These are phyloP conservation scores for Closterium sp. DNA, from an alignment of 139 green algal genomes.

Conservation along the genomic window DNA sequence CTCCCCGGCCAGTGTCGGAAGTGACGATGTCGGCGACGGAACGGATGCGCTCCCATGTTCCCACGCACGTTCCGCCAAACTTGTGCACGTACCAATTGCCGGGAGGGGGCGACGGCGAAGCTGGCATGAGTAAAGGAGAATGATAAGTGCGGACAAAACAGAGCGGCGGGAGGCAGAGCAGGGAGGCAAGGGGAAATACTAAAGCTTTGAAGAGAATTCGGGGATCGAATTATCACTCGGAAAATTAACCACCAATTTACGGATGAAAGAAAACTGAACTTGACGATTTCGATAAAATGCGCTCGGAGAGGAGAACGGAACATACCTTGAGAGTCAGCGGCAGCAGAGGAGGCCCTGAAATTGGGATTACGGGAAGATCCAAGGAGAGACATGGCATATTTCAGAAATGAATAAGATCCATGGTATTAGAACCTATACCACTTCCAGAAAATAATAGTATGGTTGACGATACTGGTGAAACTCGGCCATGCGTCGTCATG, in stretches of 20 bases:
- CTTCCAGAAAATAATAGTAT: no score
- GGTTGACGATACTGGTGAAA: no score
- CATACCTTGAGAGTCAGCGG: not conserved
- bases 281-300: not conserved
- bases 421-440: not conserved
- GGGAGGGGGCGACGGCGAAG: not conserved
- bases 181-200: not conserved
- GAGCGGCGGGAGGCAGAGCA: not conserved
- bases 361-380: not conserved
- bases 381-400: not conserved
- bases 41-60: slow-evolving; percentile 76
- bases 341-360: not conserved
- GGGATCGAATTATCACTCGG: not conserved
- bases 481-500: no score
- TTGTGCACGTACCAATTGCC: slow-evolving; percentile 73
- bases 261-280: no score
- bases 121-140: not conserved
- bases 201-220: no score
- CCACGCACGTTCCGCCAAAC: slow-evolving; percentile 96
- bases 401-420: not conserved
- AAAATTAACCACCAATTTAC: not conserved
- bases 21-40: slow-evolving; percentile 73
- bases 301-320: not conserved
- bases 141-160: not conserved
- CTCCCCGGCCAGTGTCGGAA: slow-evolving; percentile 35